These are phyloP conservation scores for Globisporangium cylindrosporum DNA, from an alignment of 352 stramenopile species.

Conservation along the genomic window DNA sequence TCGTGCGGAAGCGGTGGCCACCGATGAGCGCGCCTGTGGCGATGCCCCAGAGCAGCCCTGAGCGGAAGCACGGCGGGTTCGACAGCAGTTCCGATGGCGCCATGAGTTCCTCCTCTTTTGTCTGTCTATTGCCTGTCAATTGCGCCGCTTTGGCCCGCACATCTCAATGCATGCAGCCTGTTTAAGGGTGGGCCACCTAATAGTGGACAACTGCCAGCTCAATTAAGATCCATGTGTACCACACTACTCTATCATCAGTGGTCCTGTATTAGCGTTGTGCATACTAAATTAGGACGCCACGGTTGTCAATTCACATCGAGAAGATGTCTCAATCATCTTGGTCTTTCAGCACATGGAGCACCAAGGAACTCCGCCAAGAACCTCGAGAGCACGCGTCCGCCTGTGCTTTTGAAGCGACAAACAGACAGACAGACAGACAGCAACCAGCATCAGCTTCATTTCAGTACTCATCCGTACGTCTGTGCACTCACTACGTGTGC, in stretches of 20 bases:
- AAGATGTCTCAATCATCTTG: neutral
- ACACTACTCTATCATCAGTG: neutral
- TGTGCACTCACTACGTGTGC: neutral
- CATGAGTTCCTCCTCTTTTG: neutral
- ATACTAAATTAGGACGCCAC: neutral
- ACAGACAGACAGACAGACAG: neutral
- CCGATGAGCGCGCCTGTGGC: conserved; percentile 53
- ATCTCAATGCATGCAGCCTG: too few species aligned
- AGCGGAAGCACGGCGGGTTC: conserved; percentile 80
- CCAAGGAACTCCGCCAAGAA: neutral
- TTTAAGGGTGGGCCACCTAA: too few species aligned
- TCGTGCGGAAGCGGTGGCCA: conserved; percentile 66
- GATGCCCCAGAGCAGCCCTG: conserved; percentile 78
- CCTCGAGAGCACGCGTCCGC: neutral
- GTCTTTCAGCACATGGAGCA: neutral
- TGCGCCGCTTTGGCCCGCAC: neutral
- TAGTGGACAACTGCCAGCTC: too few species aligned
- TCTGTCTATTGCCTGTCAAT: neutral
- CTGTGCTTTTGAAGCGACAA: neutral
- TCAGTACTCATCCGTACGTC: neutral
- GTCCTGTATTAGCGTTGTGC: neutral
- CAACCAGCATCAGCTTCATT: neutral
- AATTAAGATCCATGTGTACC: neutral
- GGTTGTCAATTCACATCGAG: neutral
- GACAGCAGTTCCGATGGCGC: conserved; percentile 40